Conservation (phyloP, 148 eudicot species). For the Silene uniflora region DNA sequence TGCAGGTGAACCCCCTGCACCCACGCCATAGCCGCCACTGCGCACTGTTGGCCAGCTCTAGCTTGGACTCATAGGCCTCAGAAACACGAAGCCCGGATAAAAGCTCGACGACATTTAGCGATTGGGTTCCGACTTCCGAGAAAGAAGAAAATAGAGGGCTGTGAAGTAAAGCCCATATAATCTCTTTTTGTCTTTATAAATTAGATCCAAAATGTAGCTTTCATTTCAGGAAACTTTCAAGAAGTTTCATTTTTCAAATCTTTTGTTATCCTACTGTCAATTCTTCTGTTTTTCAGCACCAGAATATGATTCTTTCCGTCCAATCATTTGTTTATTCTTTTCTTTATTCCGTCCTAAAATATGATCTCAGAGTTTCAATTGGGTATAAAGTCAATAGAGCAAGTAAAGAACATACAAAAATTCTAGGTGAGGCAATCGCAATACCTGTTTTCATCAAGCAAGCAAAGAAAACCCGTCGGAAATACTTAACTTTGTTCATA, state of each 20-base stretch:
- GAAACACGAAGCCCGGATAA: no score
- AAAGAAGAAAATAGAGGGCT: no score
- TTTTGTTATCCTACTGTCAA: background rate
- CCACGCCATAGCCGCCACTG: no score
- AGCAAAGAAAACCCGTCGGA: slow-evolving; percentile 31
- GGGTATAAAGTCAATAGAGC: slow-evolving; percentile 13
- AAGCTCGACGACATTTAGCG: no score
- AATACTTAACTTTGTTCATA: no score
- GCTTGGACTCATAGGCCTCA: no score
- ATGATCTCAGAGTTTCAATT: slow-evolving; percentile 14
- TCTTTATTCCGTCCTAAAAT: slow-evolving; percentile 19
- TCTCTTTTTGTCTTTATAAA: slow-evolving; percentile 1
- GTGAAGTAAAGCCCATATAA: slow-evolving; percentile 6
- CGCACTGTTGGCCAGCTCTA: no score
- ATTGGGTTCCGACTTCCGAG: no score
- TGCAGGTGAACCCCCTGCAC: no score
- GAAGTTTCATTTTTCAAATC: slow-evolving; percentile 21
- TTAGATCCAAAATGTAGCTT: slow-evolving; percentile 23
- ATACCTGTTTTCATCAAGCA: slow-evolving; percentile 39
- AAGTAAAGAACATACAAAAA: slow-evolving; percentile 32
- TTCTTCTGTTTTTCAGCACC: background rate
- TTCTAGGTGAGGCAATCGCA: slow-evolving; percentile 23
- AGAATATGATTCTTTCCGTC: background rate
- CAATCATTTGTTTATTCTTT: background rate
- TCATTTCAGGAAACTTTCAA: slow-evolving; percentile 27